Conservation (phyloP, 2,329 filamentous ascomycete genomes). For the Alternaria atra region DNA sequence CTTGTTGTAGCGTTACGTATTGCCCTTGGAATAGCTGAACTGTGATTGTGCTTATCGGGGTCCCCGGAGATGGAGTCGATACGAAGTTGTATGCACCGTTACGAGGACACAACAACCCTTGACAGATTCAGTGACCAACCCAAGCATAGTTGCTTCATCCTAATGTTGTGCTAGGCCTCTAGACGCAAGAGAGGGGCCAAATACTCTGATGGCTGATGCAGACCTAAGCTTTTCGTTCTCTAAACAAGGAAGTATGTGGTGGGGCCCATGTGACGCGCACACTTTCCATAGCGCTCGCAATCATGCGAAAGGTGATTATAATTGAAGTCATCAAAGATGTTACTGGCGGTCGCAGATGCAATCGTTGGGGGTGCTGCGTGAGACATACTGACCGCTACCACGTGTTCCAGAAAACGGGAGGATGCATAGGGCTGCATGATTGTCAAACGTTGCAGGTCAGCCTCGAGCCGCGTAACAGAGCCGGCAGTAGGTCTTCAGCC, state of each 20-base stretch:
- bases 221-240: slow-evolving; percentile 29
- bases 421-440: slow-evolving; percentile 48
- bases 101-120: neutral
- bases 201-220: slow-evolving; percentile 20
- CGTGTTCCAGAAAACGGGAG: slow-evolving; percentile 41
- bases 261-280: neutral
- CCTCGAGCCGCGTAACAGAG: slow-evolving; percentile 27
- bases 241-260: slow-evolving; percentile 27
- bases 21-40: neutral
- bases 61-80: neutral
- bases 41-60: neutral
- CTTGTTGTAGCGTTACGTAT: neutral
- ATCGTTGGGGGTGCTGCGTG: slow-evolving; percentile 25
- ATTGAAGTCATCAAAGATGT: slow-evolving; percentile 12
- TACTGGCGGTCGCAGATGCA: slow-evolving; percentile 2
- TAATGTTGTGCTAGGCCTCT: slow-evolving; percentile 13
- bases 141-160: slow-evolving; percentile 15
- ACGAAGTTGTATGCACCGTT: neutral
- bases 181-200: slow-evolving; percentile 25
- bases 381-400: slow-evolving; percentile 39
- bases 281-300: neutral
- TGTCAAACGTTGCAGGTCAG: slow-evolving; percentile 36
- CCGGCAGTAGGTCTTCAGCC: slow-evolving; percentile 14
- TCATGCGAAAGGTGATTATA: neutral
- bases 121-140: neutral